Conservation (phyloP, 768 basidiomycete species). For the Suillus subalutaceus region DNA sequence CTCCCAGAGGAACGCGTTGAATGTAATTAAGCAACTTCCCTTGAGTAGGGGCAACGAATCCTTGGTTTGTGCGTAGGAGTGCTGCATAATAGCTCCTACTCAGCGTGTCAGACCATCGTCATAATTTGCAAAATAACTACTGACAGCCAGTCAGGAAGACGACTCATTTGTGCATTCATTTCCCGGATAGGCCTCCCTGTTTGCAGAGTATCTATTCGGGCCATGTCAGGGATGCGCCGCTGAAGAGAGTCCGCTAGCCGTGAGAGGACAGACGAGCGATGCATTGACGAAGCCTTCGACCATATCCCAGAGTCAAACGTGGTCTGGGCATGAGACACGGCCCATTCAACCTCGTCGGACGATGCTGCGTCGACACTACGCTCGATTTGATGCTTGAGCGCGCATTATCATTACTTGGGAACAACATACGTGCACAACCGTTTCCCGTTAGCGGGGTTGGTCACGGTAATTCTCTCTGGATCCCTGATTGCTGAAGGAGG, state of each 20-base stretch:
- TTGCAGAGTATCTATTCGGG: slow-evolving; percentile 69
- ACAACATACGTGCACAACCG: slow-evolving; percentile 48
- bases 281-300: slow-evolving; percentile 60
- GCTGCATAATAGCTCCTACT: slow-evolving; percentile 78
- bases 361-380: slow-evolving; percentile 59
- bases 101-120: slow-evolving; percentile 9
- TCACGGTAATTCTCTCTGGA: slow-evolving; percentile 50
- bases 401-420: background rate
- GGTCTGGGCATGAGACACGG: slow-evolving; percentile 58
- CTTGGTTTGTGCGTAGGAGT: slow-evolving; percentile 68
- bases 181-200: slow-evolving; percentile 84
- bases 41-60: slow-evolving; percentile 75
- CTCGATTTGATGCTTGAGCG: slow-evolving; percentile 11
- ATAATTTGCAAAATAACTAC: slow-evolving; percentile 26
- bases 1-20: slow-evolving; percentile 78
- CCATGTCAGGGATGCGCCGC: slow-evolving; percentile 57
- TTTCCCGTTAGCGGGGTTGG: slow-evolving; percentile 72
- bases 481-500: background rate
- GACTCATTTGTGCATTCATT: slow-evolving; percentile 76
- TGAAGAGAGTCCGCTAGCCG: slow-evolving; percentile 67
- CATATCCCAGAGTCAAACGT: slow-evolving; percentile 70
- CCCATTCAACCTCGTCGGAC: slow-evolving; percentile 48
- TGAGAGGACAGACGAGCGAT: slow-evolving; percentile 67
- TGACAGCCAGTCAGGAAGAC: slow-evolving; percentile 88
- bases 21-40: slow-evolving; percentile 82